A percentile compares a stretch with the other conserved stretches of the same genome.
Conservation (phyloP, 169 alveolate species). For the Neospora caninum region DNA sequence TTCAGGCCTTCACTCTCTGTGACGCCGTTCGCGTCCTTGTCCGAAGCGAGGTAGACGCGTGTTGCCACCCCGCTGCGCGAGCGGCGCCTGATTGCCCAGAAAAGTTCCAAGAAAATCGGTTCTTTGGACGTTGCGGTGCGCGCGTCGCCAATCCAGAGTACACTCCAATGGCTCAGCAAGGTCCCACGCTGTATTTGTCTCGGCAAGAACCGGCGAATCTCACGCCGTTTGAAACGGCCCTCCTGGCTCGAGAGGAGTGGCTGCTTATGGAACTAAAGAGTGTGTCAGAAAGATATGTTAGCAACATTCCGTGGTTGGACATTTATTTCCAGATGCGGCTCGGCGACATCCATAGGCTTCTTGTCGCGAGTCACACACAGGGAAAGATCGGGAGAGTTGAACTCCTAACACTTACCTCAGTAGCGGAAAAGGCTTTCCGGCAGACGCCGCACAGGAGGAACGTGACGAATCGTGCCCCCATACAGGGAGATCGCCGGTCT, state of each 20-base stretch:
- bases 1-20: conserved; percentile 12
- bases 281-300: neutral
- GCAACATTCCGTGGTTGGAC: neutral
- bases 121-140: neutral
- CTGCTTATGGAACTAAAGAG: neutral
- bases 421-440: neutral
- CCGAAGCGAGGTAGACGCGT: conserved; percentile 1
- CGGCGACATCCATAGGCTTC: neutral
- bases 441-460: neutral
- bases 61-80: neutral
- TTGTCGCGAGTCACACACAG: neutral
- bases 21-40: neutral
- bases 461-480: neutral
- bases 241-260: neutral
- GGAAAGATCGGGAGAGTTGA: neutral
- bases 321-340: conserved; percentile 16
- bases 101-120: neutral
- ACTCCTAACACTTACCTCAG: neutral
- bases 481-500: neutral
- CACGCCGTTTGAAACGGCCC: neutral
- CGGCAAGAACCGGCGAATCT: neutral
- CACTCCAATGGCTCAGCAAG: neutral
- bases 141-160: neutral
- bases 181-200: conserved; percentile 2
- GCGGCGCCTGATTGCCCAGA: neutral